These are phyloP conservation scores for Filosporella fistucella DNA, from an alignment of 495 filamentous ascomycete species.

Conservation along the genomic window DNA sequence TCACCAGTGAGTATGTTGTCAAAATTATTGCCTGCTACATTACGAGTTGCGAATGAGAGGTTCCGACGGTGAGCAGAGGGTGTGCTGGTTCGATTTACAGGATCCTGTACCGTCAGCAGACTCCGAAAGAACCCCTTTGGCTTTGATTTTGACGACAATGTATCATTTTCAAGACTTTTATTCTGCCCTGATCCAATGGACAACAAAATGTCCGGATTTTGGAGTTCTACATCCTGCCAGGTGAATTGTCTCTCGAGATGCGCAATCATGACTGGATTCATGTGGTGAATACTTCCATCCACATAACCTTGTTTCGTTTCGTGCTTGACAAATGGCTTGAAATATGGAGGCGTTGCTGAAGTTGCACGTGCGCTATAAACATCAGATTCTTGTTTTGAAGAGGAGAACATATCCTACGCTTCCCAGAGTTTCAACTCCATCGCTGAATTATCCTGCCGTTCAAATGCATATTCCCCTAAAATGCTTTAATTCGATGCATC, in stretches of 20 bases:
- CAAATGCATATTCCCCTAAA: slow-evolving; percentile 32
- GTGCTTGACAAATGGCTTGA: slow-evolving; percentile 38
- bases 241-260: slow-evolving; percentile 41
- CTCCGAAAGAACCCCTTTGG: too few species aligned
- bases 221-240: slow-evolving; percentile 35
- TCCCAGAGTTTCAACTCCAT: slow-evolving; percentile 44
- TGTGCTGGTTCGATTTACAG: background rate
- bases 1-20: slow-evolving; percentile 28
- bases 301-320: slow-evolving; percentile 32
- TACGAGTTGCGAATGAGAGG: slow-evolving; percentile 18
- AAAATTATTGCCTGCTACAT: slow-evolving; percentile 20
- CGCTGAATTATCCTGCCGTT: slow-evolving; percentile 35
- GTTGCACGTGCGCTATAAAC: slow-evolving; percentile 36
- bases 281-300: slow-evolving; percentile 40
- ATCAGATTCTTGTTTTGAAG: slow-evolving; percentile 12
- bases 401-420: slow-evolving; percentile 30
- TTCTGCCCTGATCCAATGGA: slow-evolving; percentile 43
- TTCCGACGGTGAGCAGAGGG: background rate
- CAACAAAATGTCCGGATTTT: slow-evolving; percentile 41
- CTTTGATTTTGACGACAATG: too few species aligned
- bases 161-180: too few species aligned
- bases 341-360: slow-evolving; percentile 42
- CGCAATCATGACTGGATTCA: slow-evolving; percentile 43
- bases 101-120: too few species aligned
- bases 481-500: background rate